Conservation (phyloP, 2,329 filamentous ascomycete species). For the Dendryphion nanum region DNA sequence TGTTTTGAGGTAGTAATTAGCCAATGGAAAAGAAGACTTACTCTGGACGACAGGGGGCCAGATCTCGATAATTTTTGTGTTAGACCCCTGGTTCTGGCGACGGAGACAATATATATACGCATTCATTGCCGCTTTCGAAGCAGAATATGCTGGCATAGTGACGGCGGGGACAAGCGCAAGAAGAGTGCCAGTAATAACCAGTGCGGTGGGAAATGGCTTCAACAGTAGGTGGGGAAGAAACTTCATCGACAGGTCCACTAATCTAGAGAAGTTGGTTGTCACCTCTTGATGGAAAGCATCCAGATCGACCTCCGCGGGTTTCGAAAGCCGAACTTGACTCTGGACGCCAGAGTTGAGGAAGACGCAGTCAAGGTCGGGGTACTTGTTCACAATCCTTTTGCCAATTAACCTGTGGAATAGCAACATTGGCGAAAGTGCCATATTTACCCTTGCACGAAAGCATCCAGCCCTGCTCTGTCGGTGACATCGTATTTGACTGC, state of each 20-base stretch:
- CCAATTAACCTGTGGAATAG: slow-evolving; percentile 47
- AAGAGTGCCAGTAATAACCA: slow-evolving; percentile 51
- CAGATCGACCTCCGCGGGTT: slow-evolving; percentile 49
- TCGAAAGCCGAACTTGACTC: slow-evolving; percentile 49
- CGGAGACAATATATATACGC: slow-evolving; percentile 53
- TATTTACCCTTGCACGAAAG: no score
- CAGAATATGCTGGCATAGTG: slow-evolving; percentile 53
- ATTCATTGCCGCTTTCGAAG: slow-evolving; percentile 56
- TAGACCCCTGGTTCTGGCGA: slow-evolving; percentile 49
- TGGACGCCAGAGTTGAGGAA: slow-evolving; percentile 56
- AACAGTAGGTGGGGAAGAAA: slow-evolving; percentile 52
- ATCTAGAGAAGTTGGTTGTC: slow-evolving; percentile 52
- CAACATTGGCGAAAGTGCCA: no score
- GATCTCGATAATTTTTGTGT: slow-evolving; percentile 55
- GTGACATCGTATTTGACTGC: slow-evolving; percentile 52
- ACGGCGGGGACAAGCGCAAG: slow-evolving; percentile 52
- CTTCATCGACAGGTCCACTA: slow-evolving; percentile 50
- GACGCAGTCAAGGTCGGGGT: slow-evolving; percentile 54
- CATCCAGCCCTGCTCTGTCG: slow-evolving; percentile 46
- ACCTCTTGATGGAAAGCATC: slow-evolving; percentile 45
- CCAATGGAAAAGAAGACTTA: no score
- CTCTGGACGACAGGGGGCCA: slow-evolving; percentile 58
- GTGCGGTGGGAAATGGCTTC: slow-evolving; percentile 41
- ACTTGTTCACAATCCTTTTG: slow-evolving; percentile 41
- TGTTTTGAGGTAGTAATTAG: no score